phyloP scores from a whole-genome alignment of 805 yeast genomes.

The Candida alai region DNA sequence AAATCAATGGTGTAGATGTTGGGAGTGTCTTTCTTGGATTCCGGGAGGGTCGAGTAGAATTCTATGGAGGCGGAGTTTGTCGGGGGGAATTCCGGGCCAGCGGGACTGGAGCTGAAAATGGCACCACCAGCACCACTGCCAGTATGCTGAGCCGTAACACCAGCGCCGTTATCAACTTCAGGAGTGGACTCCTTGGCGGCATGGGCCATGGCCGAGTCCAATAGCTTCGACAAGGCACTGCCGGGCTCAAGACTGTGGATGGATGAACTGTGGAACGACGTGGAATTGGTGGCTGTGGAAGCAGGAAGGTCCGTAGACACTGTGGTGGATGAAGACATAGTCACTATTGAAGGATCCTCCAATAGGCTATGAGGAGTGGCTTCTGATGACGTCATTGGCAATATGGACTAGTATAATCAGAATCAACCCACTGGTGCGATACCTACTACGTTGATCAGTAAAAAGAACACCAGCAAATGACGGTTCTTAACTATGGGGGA shows the following conservation, averaged over 20 bases:
- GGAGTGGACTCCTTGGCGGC: slow-evolving; percentile 45
- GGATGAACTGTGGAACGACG: neutral
- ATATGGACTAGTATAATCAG: too few species aligned
- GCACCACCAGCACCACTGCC: slow-evolving; percentile 11
- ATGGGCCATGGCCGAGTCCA: slow-evolving; percentile 45
- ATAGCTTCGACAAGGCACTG: slow-evolving; percentile 36
- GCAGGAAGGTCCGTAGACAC: slow-evolving; percentile 1
- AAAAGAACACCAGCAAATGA: too few species aligned
- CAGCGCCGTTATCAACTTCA: slow-evolving; percentile 15
- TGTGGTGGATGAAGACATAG: slow-evolving; percentile 10
- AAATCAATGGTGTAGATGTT: slow-evolving; percentile 23
- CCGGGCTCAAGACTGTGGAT: slow-evolving; percentile 24
- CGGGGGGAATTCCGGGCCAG: neutral
- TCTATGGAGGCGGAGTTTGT: slow-evolving; percentile 3
- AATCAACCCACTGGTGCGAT: too few species aligned
- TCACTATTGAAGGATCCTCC: slow-evolving; percentile 31
- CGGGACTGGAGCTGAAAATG: slow-evolving; percentile 8
- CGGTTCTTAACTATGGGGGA: too few species aligned
- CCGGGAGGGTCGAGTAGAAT: slow-evolving; percentile 5
- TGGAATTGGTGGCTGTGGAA: neutral
- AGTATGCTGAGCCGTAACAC: slow-evolving; percentile 17
- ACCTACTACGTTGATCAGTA: too few species aligned
- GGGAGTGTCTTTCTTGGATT: slow-evolving; percentile 5
- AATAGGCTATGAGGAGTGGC: slow-evolving; percentile 18
- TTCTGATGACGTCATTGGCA: slow-evolving; percentile 8